Base-by-base conservation (phyloP, 2,329 filamentous ascomycete genomes). In the Claviceps lovelessii region DNA sequence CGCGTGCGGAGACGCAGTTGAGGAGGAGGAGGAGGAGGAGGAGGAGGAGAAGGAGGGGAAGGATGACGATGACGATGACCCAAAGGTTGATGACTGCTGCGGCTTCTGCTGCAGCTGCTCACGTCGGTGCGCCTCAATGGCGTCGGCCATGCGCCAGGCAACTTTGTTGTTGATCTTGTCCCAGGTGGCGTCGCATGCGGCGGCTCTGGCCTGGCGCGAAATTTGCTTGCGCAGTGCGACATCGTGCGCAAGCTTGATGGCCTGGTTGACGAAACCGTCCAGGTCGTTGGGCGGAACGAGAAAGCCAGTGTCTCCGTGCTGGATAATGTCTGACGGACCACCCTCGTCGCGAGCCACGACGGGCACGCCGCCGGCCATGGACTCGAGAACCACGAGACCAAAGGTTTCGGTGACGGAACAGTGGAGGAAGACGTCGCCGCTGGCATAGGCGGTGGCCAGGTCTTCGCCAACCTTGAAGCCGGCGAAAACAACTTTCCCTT, bases 341-440 rank as follows among this genome's bases (percentile, higher is more conserved):
- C 84, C 84, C 63, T 84, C 80, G 61, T 86, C 82, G 49, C 84
- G 75, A 3, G 84, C 84, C 53, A 87, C 73, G 29, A 87, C 83
- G 0, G 83, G 83, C 2, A 88, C 74, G 3, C 83, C 82, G 58
- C 81, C 85, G 0, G 83, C 83, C 83, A 87, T 86, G 3, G 80
- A 79, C 66, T 86, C 84, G 2, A 86, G 70, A 1, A 86, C 83
- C 0, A 87, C 83, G 10, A 87, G 71, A 0, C 84, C 84, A 65
- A 87, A 86, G 0, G 84, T 87, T 66, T 87, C 84, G 0, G 83
- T 86, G 55, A 86, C 72, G 28, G 81, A 86, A 67, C 82, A 85
- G 68, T 87, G 83, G 15, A 87, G 67, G 63, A 87, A 86, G n/a
- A 87, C 60, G 62, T 87, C 83, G 0, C 78, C 83, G 4, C 78